Evolutionary conservation across 129 eudicot species (phyloP), one percentile per base, ranked within the genome.

Genomic region (Heracleum sosnowskyi): DNA sequence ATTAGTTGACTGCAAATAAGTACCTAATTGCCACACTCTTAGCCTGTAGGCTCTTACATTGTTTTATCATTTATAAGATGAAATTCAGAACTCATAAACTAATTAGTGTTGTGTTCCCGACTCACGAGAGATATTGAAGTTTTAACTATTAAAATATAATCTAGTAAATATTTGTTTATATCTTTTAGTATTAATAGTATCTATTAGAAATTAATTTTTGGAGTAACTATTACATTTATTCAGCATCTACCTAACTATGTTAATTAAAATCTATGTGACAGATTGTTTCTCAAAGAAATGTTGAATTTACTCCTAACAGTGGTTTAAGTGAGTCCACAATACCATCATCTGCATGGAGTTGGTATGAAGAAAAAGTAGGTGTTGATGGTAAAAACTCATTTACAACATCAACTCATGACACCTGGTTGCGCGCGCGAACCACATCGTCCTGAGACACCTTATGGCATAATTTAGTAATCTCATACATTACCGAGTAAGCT

Each of bases 281-380:
- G 93, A 88, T 91, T 53, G 80, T 79, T 42, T 76, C 91, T 69
- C 93, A 89, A 84, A 84, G 74, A 80, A 83, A 77, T 55, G 42
- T 53, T 76, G 75, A 85, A 55, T 66, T 79, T 36, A 20, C 81
- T 73, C 74, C 73, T 9, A 73, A 79, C 66, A 72, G 71, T n/a
- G 37, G 83, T 74, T 79, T 62, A 83, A 85, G 66, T 79, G 85
- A 87, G 76, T 37, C 53, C 26, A 86, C 86, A 39, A 33, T 80
- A 70, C 83, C 85, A 35, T 82, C 87, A 62, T 82, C 88, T 62
- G 11, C 79, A 49, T 91, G 97, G 97, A 83, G 93, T 76, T 91
- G 97, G 97, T 87, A 89, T 81, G 55, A 89, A 78, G 97, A 91
- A 81, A 86, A 82, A 79, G 86, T 84, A 35, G 93, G 97, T 40